Percentiles rank a stretch among this genome's conserved stretches.
Conservation (phyloP, 2,329 filamentous ascomycete genomes). For the Aaosphaeria pasadenensis region DNA sequence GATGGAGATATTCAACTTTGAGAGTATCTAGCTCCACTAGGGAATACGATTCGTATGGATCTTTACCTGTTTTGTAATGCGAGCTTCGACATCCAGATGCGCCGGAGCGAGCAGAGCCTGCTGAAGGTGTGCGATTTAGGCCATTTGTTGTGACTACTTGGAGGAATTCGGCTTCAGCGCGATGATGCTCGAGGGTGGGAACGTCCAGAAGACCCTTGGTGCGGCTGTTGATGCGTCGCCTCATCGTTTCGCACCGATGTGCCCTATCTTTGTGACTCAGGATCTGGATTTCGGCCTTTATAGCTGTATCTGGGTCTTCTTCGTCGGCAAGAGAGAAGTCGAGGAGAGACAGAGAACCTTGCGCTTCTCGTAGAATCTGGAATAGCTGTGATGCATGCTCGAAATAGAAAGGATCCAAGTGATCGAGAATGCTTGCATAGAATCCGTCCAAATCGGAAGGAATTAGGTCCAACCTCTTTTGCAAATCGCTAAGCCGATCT, state of each 20-base stretch:
- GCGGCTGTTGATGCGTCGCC: neutral
- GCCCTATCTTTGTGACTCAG: neutral
- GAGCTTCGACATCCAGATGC: neutral
- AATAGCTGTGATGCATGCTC: neutral
- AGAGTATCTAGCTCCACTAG: neutral
- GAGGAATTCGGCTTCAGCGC: neutral
- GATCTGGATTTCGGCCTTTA: neutral
- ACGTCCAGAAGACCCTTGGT: constrained; percentile 2
- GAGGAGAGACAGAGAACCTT: neutral
- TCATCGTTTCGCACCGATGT: neutral
- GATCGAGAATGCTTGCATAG: constrained; percentile 13
- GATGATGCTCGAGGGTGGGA: neutral
- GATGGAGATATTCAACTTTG: constrained; percentile 5
- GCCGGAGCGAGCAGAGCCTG: neutral
- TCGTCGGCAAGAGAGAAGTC: neutral
- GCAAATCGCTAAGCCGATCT: constrained; percentile 13
- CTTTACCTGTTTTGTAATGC: neutral
- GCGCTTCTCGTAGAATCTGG: neutral
- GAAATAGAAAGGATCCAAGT: constrained; percentile 4
- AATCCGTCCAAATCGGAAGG: constrained; percentile 16
- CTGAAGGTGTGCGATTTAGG: neutral
- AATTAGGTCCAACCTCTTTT: constrained; percentile 8
- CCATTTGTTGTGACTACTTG: neutral
- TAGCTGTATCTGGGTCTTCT: neutral
- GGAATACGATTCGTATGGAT: neutral